Conservation (phyloP, 768 basidiomycete species). For the Floccularia luteovirens region DNA sequence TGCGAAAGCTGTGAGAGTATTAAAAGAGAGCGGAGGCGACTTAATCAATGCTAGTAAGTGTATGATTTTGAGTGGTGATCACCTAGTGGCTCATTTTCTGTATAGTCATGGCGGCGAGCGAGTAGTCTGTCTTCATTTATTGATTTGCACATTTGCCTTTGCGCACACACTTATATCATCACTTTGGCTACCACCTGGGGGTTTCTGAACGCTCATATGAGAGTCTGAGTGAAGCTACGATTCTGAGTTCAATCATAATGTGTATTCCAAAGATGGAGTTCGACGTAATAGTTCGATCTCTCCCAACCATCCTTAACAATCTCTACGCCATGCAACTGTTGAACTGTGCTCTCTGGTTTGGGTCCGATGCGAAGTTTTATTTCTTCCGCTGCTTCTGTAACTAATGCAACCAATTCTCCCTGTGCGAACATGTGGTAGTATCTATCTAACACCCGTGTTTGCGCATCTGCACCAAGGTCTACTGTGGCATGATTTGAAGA, state of each 20-base stretch:
- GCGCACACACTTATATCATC: background rate
- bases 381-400: conserved; percentile 51
- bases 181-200: background rate
- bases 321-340: conserved; percentile 43
- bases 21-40: conserved; percentile 91
- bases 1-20: conserved; percentile 83
- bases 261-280: conserved; percentile 55
- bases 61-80: background rate
- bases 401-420: conserved; percentile 66
- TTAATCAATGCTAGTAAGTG: conserved; percentile 93
- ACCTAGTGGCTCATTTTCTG: background rate
- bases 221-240: background rate
- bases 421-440: conserved; percentile 95
- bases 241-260: background rate
- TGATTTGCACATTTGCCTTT: conserved; percentile 14
- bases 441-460: conserved; percentile 59
- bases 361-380: conserved; percentile 48
- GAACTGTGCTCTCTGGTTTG: conserved; percentile 7
- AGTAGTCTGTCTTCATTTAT: conserved; percentile 54
- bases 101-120: conserved; percentile 89
- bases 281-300: conserved; percentile 82
- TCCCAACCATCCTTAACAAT: conserved; percentile 79
- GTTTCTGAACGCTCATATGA: background rate
- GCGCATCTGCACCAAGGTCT: background rate
- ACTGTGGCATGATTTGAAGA: conserved; percentile 23